Conservation (phyloP, 2,329 filamentous ascomycete species). For the Colletotrichum lentis region DNA sequence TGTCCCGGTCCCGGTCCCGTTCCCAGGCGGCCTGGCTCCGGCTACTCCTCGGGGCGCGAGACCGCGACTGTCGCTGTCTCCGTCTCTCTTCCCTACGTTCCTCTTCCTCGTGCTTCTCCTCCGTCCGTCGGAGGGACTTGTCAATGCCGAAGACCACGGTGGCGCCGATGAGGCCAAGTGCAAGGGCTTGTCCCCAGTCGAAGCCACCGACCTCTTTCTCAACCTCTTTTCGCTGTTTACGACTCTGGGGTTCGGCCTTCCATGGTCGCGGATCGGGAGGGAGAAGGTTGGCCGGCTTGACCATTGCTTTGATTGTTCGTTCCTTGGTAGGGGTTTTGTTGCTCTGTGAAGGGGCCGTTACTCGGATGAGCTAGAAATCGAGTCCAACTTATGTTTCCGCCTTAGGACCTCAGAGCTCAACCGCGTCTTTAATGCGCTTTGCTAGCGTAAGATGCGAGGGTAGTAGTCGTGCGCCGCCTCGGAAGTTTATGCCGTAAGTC, state of each 20-base stretch:
- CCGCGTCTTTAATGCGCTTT: background rate
- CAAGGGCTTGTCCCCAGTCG: slow-evolving; percentile 52
- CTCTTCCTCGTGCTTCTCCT: slow-evolving; percentile 36
- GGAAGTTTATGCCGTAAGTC: slow-evolving; percentile 10
- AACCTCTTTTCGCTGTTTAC: slow-evolving; percentile 48
- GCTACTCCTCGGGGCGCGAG: slow-evolving; percentile 11
- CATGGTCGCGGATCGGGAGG: slow-evolving; percentile 47
- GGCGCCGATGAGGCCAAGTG: slow-evolving; percentile 50
- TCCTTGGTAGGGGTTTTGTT: background rate
- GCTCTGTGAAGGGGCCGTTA: background rate
- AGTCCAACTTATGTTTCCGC: background rate
- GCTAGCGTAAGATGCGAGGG: background rate
- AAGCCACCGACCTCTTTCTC: slow-evolving; percentile 52
- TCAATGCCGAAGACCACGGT: slow-evolving; percentile 52
- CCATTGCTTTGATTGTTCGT: slow-evolving; percentile 6
- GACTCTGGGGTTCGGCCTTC: slow-evolving; percentile 51
- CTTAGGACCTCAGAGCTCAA: background rate
- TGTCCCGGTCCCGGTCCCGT: slow-evolving; percentile 6
- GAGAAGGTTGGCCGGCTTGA: slow-evolving; percentile 38
- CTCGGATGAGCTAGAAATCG: background rate
- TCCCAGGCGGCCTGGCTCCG: slow-evolving; percentile 13
- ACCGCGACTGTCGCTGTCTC: slow-evolving; percentile 15
- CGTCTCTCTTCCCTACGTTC: slow-evolving; percentile 30
- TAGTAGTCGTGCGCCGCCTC: background rate
- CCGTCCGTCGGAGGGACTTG: slow-evolving; percentile 46